Percentiles rank a stretch among this genome's conserved stretches.
phyloP scores from a whole-genome alignment of 768 basidiomycete species.

The Termitomyces sp. region DNA sequence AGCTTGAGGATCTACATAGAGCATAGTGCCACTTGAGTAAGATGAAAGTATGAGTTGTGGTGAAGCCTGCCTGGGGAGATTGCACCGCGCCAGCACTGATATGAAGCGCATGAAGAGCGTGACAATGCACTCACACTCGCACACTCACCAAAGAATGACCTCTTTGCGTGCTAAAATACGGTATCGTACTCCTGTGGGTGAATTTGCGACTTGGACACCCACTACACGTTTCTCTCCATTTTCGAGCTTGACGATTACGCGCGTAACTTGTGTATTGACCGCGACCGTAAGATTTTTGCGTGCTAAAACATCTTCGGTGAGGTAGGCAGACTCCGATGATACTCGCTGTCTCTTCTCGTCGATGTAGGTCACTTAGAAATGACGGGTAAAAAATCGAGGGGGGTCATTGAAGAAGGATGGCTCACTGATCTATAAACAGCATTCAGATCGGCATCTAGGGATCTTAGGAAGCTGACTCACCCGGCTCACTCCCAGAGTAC shows the following conservation, averaged over 20 bases:
- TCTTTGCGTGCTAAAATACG: slow-evolving; percentile 51
- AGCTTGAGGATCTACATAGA: slow-evolving; percentile 66
- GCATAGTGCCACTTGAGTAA: not conserved
- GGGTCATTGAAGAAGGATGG: not conserved
- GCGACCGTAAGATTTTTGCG: slow-evolving; percentile 65
- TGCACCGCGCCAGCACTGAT: slow-evolving; percentile 57
- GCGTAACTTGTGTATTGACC: slow-evolving; percentile 53
- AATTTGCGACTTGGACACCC: slow-evolving; percentile 57
- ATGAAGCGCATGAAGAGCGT: not conserved
- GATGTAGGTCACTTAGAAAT: slow-evolving; percentile 60
- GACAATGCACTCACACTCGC: not conserved
- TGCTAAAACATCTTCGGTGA: slow-evolving; percentile 59
- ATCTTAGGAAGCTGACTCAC: slow-evolving; percentile 29
- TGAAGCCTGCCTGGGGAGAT: slow-evolving; percentile 44
- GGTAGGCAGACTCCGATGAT: slow-evolving; percentile 63
- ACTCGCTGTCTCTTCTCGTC: slow-evolving; percentile 49
- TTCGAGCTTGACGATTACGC: slow-evolving; percentile 48
- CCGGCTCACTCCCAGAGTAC: slow-evolving; percentile 60
- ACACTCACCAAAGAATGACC: slow-evolving; percentile 58
- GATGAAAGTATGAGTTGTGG: not conserved
- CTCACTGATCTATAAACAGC: slow-evolving; percentile 39
- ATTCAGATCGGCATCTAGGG: not conserved
- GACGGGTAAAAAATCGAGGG: not conserved
- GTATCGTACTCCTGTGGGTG: slow-evolving; percentile 34
- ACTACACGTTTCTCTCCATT: slow-evolving; percentile 42